A percentile compares a stretch with the other conserved stretches of the same genome.
These are phyloP conservation scores for Elsinoe necatrix DNA, from an alignment of 2,329 filamentous ascomycete genomes.

Conservation along the genomic window DNA sequence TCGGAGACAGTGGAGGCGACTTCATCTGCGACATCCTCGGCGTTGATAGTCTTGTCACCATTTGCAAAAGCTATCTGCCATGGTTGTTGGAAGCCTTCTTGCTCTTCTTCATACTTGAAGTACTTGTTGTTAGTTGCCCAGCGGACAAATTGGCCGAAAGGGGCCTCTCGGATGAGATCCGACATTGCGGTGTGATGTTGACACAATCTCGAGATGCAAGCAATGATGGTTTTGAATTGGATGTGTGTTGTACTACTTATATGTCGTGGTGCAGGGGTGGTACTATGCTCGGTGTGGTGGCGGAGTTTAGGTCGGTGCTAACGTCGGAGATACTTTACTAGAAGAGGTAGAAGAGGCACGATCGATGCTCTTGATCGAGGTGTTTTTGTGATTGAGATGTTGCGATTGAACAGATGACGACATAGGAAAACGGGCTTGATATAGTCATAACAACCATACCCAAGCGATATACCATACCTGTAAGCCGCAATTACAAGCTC, in stretches of 20 bases:
- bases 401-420: not conserved
- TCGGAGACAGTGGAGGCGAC: slow-evolving; percentile 2
- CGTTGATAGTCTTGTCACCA: not conserved
- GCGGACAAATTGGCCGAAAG: slow-evolving; percentile 41
- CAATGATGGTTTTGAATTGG: too few relatives aligned
- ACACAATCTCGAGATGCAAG: too few relatives aligned
- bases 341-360: not conserved
- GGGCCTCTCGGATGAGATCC: slow-evolving; percentile 37
- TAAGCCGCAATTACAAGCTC: not conserved
- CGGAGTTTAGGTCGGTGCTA: not conserved
- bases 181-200: slow-evolving; percentile 22
- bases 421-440: not conserved
- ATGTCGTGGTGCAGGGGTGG: not conserved
- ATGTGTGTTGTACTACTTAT: not conserved
- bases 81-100: slow-evolving; percentile 40
- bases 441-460: not conserved
- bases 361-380: not conserved
- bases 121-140: slow-evolving; percentile 35
- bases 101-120: slow-evolving; percentile 45
- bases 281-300: not conserved
- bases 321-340: not conserved
- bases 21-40: slow-evolving; percentile 11
- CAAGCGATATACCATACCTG: not conserved
- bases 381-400: not conserved
- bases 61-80: not conserved